A percentile compares a stretch with the other conserved stretches of the same genome.
These are phyloP conservation scores for Wallacemonas sp. DNA, from an alignment of 208 protist genomes.

Conservation along the genomic window DNA sequence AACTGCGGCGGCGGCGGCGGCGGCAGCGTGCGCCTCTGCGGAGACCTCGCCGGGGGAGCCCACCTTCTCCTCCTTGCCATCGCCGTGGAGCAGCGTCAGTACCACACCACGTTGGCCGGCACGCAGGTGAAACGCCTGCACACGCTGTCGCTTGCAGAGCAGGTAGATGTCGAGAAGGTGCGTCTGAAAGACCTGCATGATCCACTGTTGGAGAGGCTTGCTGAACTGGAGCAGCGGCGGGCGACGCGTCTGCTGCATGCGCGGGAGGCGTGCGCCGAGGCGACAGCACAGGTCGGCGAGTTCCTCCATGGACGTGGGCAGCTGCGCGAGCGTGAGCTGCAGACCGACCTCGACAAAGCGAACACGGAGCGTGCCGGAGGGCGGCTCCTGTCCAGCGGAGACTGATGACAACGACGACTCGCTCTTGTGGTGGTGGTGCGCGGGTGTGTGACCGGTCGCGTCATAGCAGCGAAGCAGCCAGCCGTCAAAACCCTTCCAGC, in stretches of 20 bases:
- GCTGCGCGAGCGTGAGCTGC: slow-evolving; percentile 15
- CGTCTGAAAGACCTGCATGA: slow-evolving; percentile 19
- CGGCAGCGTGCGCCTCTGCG: slow-evolving; percentile 9
- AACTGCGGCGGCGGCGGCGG: neutral
- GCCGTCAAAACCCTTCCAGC: slow-evolving; percentile 23
- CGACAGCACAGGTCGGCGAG: slow-evolving; percentile 65
- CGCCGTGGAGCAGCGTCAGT: slow-evolving; percentile 33
- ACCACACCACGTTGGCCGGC: slow-evolving; percentile 25
- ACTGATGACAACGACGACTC: too few species aligned
- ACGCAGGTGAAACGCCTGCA: slow-evolving; percentile 25
- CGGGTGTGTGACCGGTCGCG: neutral
- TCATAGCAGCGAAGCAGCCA: slow-evolving; percentile 18
- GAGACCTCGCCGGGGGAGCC: slow-evolving; percentile 11
- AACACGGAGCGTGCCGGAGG: slow-evolving; percentile 17
- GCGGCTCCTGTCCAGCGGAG: too few species aligned
- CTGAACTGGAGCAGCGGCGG: slow-evolving; percentile 26
- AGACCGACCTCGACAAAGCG: slow-evolving; percentile 32
- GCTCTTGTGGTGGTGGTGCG: too few species aligned
- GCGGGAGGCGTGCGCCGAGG: slow-evolving; percentile 46
- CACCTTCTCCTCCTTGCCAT: slow-evolving; percentile 24
- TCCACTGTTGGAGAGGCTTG: slow-evolving; percentile 16
- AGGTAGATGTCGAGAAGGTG: slow-evolving; percentile 26
- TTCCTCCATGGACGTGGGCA: slow-evolving; percentile 36
- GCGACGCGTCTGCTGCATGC: slow-evolving; percentile 25
- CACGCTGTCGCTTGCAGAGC: slow-evolving; percentile 15